These are phyloP conservation scores for Lepidium campestre DNA, from an alignment of 441 rosid species.

Conservation along the genomic window DNA sequence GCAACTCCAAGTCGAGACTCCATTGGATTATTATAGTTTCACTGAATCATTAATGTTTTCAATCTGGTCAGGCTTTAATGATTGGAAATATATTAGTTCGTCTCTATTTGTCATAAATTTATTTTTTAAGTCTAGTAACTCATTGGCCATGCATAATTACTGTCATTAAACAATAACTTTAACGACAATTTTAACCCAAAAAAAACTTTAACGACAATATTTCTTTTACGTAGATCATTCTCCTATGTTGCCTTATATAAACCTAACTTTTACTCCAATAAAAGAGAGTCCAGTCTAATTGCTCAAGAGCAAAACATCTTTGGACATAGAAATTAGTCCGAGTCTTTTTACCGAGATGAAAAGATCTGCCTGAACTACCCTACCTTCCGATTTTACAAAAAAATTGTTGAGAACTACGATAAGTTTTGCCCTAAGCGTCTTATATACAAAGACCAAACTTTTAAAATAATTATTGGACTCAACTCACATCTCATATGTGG, in stretches of 20 bases:
- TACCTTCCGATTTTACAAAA: constrained; percentile 20
- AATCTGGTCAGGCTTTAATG: constrained; percentile 6
- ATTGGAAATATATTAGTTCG: constrained; percentile 5
- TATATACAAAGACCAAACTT: constrained; percentile 9
- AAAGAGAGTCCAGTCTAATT: not conserved
- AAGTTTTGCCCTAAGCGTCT: constrained; percentile 12
- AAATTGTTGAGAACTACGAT: constrained; percentile 7
- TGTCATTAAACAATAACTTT: not conserved
- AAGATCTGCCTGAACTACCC: constrained; percentile 6
- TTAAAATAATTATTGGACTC: not conserved
- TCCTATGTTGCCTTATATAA: no score
- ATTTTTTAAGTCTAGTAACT: not conserved
- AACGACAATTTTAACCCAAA: no score
- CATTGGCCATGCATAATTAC: constrained; percentile 6
- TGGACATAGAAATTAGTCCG: not conserved
- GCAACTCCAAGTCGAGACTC: constrained; percentile 11
- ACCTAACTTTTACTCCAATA: not conserved
- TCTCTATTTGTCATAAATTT: not conserved
- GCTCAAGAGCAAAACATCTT: not conserved
- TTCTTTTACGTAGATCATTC: not conserved
- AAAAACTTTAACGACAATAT: not conserved
- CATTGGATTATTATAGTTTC: constrained; percentile 8
- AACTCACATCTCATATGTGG: constrained; percentile 9
- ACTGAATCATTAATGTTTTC: constrained; percentile 7
- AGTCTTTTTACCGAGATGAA: not conserved